Evolutionary conservation across 2,329 filamentous ascomycete genomes (phyloP).

Genomic region (Calonectria naviculata): DNA sequence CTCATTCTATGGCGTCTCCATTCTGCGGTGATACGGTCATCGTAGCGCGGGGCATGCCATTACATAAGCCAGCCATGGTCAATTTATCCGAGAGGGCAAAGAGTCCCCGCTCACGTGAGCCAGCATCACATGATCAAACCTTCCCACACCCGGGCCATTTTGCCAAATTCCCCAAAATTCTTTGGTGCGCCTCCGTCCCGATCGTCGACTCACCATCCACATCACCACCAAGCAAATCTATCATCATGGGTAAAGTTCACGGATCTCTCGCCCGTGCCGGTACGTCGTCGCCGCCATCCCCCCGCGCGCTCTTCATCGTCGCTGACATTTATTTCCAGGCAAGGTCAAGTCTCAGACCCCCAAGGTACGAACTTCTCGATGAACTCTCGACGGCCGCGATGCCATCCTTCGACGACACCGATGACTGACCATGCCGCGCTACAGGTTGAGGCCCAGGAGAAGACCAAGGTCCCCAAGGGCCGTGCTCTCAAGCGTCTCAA

Average conservation of each 20-base stretch:
- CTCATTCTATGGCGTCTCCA: background rate
- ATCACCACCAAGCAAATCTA: constrained; percentile 52
- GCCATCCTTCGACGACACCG: constrained; percentile 37
- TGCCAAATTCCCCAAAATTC: constrained; percentile 52
- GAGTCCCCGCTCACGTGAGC: constrained; percentile 50
- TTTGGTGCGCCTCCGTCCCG: constrained; percentile 33
- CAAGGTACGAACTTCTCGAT: constrained; percentile 72
- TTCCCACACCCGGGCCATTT: constrained; percentile 50
- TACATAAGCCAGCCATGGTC: constrained; percentile 3
- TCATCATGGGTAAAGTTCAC: constrained; percentile 92
- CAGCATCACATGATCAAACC: constrained; percentile 35
- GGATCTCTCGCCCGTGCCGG: constrained; percentile 90
- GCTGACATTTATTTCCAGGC: constrained; percentile 75
- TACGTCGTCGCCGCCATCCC: constrained; percentile 44
- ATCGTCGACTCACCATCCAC: constrained; percentile 47
- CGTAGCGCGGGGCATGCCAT: background rate
- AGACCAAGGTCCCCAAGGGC: constrained; percentile 97
- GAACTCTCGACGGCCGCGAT: constrained; percentile 30
- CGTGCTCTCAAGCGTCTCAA: constrained; percentile 96
- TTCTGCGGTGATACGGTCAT: background rate
- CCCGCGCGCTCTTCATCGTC: constrained; percentile 18
- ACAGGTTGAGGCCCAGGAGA: constrained; percentile 90
- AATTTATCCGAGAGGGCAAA: constrained; percentile 50
- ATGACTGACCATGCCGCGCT: constrained; percentile 43
- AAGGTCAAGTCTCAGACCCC: constrained; percentile 98